phyloP scores from a whole-genome alignment of 768 basidiomycete genomes.

The Terana coerulea region DNA sequence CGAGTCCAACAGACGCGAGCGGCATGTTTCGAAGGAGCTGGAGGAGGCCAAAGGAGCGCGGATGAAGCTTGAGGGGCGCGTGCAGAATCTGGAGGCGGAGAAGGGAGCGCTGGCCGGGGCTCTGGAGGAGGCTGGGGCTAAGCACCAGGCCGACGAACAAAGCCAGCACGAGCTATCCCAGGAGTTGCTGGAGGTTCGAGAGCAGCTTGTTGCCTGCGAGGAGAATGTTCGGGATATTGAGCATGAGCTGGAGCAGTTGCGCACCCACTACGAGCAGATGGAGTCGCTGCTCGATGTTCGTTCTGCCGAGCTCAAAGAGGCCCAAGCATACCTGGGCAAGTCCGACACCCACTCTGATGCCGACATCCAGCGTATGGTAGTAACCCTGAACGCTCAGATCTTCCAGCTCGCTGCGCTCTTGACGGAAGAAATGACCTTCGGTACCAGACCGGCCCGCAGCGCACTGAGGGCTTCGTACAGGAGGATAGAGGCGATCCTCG shows the following conservation, averaged over 20 bases:
- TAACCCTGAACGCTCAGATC: conserved; percentile 44
- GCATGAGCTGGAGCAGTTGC: conserved; percentile 14
- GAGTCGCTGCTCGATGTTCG: conserved; percentile 29
- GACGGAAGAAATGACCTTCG: conserved; percentile 36
- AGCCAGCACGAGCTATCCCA: neutral
- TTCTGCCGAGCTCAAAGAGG: conserved; percentile 41
- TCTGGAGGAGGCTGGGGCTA: too few species aligned
- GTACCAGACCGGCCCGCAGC: too few species aligned
- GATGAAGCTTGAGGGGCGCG: neutral
- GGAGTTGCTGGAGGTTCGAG: neutral
- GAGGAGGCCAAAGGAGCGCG: neutral
- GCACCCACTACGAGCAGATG: conserved; percentile 16
- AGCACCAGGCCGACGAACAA: neutral
- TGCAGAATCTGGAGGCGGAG: neutral
- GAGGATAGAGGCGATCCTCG: neutral
- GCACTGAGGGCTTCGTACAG: neutral
- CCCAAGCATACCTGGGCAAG: conserved; percentile 42
- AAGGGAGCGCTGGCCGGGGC: neutral
- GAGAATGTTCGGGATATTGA: neutral
- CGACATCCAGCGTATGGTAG: conserved; percentile 44
- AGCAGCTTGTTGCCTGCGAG: neutral
- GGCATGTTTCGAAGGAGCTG: neutral
- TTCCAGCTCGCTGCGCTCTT: conserved; percentile 46
- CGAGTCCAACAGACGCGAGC: neutral
- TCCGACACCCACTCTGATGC: conserved; percentile 40